Percentiles rank a stretch among this genome's conserved stretches.
Conservation (phyloP, 306 rosid genomes). For the Gleditsia sinensis region DNA sequence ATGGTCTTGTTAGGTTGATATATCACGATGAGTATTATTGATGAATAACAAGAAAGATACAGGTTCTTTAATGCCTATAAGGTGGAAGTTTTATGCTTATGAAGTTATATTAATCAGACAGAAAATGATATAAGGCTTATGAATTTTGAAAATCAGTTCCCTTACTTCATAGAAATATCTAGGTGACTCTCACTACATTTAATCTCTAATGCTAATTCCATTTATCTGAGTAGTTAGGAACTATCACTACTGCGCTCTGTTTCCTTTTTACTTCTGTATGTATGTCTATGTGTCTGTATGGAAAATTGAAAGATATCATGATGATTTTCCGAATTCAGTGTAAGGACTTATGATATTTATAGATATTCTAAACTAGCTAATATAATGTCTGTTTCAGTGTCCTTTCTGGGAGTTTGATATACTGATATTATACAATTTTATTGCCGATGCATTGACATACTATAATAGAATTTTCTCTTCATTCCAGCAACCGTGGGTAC, state of each 20-base stretch:
- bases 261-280: background rate
- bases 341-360: background rate
- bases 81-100: background rate
- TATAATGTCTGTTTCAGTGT: background rate
- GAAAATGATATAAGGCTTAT: background rate
- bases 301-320: background rate
- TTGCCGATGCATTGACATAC: slow-evolving; percentile 16
- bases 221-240: background rate
- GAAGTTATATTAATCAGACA: background rate
- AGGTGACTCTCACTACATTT: background rate
- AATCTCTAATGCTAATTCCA: background rate
- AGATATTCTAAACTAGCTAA: background rate
- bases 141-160: background rate
- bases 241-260: background rate
- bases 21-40: background rate
- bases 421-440: slow-evolving; percentile 14
- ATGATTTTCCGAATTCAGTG: slow-evolving; percentile 18
- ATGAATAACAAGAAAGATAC: slow-evolving; percentile 9
- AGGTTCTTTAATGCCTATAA: background rate
- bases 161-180: background rate
- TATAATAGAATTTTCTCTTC: slow-evolving; percentile 14
- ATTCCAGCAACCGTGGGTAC: slow-evolving; percentile 55
- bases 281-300: background rate
- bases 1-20: background rate
- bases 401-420: slow-evolving; percentile 18